A percentile compares a stretch with the other conserved stretches of the same genome.
phyloP scores from a whole-genome alignment of 352 stramenopile genomes.

The Phytophthora megakarya region DNA sequence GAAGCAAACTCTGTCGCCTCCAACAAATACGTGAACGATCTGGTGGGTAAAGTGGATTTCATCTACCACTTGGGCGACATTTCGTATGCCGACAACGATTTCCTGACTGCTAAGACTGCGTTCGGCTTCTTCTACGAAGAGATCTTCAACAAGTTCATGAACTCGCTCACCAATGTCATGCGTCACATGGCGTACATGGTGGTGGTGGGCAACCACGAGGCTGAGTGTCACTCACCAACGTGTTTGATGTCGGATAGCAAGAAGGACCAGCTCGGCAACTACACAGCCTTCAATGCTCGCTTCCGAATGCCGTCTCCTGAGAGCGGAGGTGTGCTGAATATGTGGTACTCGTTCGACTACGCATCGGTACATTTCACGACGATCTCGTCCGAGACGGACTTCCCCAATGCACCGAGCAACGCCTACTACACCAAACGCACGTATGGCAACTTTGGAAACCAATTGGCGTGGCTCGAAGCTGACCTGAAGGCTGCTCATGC shows the following conservation, averaged over 20 bases:
- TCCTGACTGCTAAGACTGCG: constrained; percentile 22
- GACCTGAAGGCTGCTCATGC: constrained; percentile 50
- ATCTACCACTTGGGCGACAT: constrained; percentile 51
- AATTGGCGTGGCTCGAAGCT: constrained; percentile 53
- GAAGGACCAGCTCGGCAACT: constrained; percentile 50
- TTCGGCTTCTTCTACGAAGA: constrained; percentile 54
- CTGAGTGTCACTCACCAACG: constrained; percentile 39
- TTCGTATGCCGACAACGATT: constrained; percentile 53
- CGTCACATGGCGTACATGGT: constrained; percentile 70
- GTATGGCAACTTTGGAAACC: constrained; percentile 44
- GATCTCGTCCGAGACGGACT: constrained; percentile 78
- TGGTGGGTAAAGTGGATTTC: constrained; percentile 40
- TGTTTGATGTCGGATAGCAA: constrained; percentile 35
- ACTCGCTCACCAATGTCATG: constrained; percentile 51
- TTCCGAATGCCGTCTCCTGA: constrained; percentile 50
- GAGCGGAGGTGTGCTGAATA: constrained; percentile 44
- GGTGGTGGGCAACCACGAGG: constrained; percentile 61
- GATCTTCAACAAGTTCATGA: constrained; percentile 76
- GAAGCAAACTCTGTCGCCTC: constrained; percentile 35
- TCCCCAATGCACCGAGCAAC: constrained; percentile 40
- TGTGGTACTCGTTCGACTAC: constrained; percentile 58
- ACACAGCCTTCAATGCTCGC: constrained; percentile 58
- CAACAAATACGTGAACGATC: constrained; percentile 37
- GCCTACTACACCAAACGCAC: constrained; percentile 36
- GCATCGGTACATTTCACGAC: constrained; percentile 73